Conservation (phyloP, 768 basidiomycete genomes). For the Psilocybe azurescens region DNA sequence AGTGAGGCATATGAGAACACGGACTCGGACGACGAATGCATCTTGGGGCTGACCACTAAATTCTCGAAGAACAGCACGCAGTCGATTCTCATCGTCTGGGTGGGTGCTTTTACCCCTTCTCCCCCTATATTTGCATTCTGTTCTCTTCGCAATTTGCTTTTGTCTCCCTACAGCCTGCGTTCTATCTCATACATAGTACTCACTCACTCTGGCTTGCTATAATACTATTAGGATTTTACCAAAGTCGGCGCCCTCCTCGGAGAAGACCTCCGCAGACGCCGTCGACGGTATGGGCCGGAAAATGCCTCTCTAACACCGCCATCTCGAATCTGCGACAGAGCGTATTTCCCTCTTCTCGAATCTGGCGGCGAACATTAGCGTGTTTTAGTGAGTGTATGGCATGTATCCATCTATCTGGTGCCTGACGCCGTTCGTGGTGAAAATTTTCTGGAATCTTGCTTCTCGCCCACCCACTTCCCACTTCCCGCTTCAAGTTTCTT, state of each 20-base stretch:
- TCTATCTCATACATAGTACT: not conserved
- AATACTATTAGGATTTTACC: conserved; percentile 17
- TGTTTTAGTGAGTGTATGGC: not conserved
- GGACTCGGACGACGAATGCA: conserved; percentile 26
- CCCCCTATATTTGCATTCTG: not conserved
- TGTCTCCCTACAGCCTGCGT: not conserved
- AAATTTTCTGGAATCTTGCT: too few relatives aligned
- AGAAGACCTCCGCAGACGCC: conserved; percentile 24
- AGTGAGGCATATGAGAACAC: conserved; percentile 19
- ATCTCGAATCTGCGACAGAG: not conserved
- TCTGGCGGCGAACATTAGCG: not conserved
- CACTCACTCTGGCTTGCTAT: too few relatives aligned
- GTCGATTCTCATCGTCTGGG: conserved; percentile 31
- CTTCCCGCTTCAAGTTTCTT: too few relatives aligned
- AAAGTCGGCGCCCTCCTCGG: conserved; percentile 21
- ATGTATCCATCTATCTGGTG: too few relatives aligned
- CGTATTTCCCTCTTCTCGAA: not conserved
- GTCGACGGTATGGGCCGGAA: conserved; percentile 16
- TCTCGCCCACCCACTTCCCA: too few relatives aligned
- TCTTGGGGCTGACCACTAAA: conserved; percentile 22
- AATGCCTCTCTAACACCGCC: not conserved
- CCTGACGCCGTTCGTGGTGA: too few relatives aligned
- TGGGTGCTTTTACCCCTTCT: not conserved
- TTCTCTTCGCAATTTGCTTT: too few relatives aligned
- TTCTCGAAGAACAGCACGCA: conserved; percentile 29